These are phyloP conservation scores for Danielozyma ontarioensis DNA, from an alignment of 805 yeast genomes.

Conservation along the genomic window DNA sequence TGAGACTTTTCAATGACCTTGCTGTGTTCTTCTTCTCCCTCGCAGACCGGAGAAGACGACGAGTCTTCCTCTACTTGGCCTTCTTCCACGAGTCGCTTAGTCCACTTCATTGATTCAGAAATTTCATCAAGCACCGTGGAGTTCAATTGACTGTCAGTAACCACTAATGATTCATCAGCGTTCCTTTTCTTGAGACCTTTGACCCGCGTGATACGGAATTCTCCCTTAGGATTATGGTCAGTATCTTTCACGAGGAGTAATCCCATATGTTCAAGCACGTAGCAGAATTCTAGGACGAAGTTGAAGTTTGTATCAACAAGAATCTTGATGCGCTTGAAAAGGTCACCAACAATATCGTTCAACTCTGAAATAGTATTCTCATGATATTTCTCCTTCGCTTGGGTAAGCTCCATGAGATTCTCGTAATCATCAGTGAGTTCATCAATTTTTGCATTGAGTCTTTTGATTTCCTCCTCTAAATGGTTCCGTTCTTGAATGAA, in stretches of 20 bases:
- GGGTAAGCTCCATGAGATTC: constrained; percentile 37
- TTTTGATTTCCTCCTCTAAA: constrained; percentile 47
- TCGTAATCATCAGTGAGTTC: constrained; percentile 39
- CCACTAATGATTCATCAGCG: constrained; percentile 28
- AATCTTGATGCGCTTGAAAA: constrained; percentile 10
- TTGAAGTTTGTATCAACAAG: constrained; percentile 16
- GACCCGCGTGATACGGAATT: constrained; percentile 61
- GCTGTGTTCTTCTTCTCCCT: constrained; percentile 4
- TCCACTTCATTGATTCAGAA: constrained; percentile 43
- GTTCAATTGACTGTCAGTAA: constrained; percentile 13
- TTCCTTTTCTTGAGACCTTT: constrained; percentile 55
- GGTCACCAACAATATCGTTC: constrained; percentile 12
- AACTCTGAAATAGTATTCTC: constrained; percentile 26
- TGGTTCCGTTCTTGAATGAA: constrained; percentile 47
- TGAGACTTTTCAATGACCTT: constrained; percentile 9
- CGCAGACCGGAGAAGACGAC: not conserved
- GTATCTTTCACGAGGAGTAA: constrained; percentile 50
- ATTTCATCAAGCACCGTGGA: constrained; percentile 40
- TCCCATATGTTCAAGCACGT: constrained; percentile 71
- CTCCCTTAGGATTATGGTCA: constrained; percentile 13
- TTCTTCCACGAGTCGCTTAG: constrained; percentile 20
- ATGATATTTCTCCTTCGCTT: constrained; percentile 15
- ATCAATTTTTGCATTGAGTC: constrained; percentile 40
- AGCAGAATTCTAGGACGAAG: constrained; percentile 43
- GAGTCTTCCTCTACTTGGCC: not conserved